Evolutionary conservation across 176 grass and related monocot genomes (phyloP).

Genomic region (Poa pratensis): DNA sequence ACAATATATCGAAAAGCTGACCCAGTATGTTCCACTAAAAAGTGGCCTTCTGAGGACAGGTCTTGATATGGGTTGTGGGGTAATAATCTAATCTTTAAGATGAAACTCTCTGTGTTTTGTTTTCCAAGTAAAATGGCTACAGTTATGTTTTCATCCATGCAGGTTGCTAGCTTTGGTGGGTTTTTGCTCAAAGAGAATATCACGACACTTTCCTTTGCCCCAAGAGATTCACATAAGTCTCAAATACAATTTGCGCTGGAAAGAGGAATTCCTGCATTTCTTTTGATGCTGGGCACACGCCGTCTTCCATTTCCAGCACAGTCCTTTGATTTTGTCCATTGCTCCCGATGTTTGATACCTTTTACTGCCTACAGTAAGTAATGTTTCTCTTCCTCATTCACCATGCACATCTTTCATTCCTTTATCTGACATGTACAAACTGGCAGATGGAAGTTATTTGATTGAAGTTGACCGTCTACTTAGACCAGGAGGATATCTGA

Average conservation of each 20-base stretch:
- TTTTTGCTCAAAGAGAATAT: slow-evolving; percentile 88
- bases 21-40: slow-evolving; percentile 69
- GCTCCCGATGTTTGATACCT: slow-evolving; percentile 91
- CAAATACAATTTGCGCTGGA: slow-evolving; percentile 97
- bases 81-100: slow-evolving; percentile 51
- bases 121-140: slow-evolving; percentile 12
- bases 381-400: slow-evolving; percentile 15
- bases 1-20: slow-evolving; percentile 78
- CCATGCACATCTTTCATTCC: slow-evolving; percentile 4
- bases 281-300: slow-evolving; percentile 83
- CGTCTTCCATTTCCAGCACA: slow-evolving; percentile 80
- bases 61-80: slow-evolving; percentile 98
- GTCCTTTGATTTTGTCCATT: slow-evolving; percentile 91
- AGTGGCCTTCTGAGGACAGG: slow-evolving; percentile 69
- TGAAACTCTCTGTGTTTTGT: background rate
- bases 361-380: slow-evolving; percentile 88
- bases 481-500: slow-evolving; percentile 78
- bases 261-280: slow-evolving; percentile 94
- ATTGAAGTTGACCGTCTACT: slow-evolving; percentile 91
- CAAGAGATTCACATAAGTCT: slow-evolving; percentile 94
- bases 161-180: slow-evolving; percentile 97
- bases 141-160: slow-evolving; percentile 44
- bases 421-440: slow-evolving; percentile 28
- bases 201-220: slow-evolving; percentile 91
- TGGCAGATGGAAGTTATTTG: slow-evolving; percentile 91